phyloP scores from a whole-genome alignment of 1,284 basidiomycete genomes.

The Cutaneotrichosporon mucoides region DNA sequence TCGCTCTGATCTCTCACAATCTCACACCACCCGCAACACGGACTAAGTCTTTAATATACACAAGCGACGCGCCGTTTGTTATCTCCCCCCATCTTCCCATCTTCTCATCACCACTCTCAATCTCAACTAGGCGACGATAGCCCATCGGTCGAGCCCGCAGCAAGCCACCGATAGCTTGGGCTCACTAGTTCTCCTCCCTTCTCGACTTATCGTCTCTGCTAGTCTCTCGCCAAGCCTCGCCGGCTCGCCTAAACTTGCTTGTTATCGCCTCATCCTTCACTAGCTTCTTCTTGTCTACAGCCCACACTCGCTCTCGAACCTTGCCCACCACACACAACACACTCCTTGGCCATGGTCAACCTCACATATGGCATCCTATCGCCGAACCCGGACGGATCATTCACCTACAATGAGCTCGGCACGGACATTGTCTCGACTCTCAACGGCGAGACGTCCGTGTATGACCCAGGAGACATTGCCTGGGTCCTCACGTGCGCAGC shows the following conservation, averaged over 20 bases:
- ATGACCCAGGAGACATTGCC: conserved; percentile 74
- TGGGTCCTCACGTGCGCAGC: conserved; percentile 76
- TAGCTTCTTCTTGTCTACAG: neutral
- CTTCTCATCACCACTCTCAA: too few species aligned
- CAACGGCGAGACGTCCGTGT: conserved; percentile 45
- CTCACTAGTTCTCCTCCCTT: too few species aligned
- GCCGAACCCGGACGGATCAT: conserved; percentile 15
- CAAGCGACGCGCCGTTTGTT: too few species aligned
- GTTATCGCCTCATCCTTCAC: neutral
- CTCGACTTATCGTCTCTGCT: too few species aligned
- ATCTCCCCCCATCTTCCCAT: too few species aligned
- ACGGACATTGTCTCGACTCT: conserved; percentile 32
- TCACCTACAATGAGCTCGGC: conserved; percentile 22
- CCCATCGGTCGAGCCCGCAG: too few species aligned
- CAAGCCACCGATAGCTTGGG: too few species aligned
- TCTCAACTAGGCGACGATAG: too few species aligned
- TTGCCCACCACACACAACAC: neutral
- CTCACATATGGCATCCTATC: conserved; percentile 21
- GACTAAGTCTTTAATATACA: too few species aligned
- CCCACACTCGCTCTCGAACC: neutral
- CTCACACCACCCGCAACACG: too few species aligned
- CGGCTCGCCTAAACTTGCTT: neutral
- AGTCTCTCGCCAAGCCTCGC: neutral
- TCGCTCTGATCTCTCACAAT: too few species aligned
- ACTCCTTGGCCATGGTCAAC: conserved; percentile 20